A percentile compares a stretch with the other conserved stretches of the same genome.
Evolutionary conservation across 805 yeast species (phyloP).

Genomic region (Candida morakotiae): DNA sequence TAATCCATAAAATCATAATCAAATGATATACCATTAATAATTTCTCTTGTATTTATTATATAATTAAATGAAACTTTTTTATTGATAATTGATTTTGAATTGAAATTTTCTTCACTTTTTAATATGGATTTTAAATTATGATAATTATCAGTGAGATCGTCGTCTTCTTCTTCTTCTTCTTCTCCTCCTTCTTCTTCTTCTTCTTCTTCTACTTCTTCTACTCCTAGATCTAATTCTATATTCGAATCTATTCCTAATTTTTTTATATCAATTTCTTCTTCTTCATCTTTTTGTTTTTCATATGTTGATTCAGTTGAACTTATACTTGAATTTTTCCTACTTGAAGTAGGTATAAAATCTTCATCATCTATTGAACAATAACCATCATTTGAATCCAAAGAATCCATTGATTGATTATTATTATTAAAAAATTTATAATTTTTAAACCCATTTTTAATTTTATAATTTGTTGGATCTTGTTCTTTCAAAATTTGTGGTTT

Average conservation of each 20-base stretch:
- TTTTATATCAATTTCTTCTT: constrained; percentile 2
- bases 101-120: not conserved
- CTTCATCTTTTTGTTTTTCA: not conserved
- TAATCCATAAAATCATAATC: constrained; percentile 43
- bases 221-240: no score
- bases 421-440: constrained; percentile 7
- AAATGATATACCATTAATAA: constrained; percentile 38
- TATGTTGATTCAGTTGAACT: constrained; percentile 6
- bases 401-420: constrained; percentile 8
- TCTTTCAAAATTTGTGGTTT: constrained; percentile 1
- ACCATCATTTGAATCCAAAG: constrained; percentile 9
- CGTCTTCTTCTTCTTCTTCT: constrained; percentile 2
- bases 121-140: constrained; percentile 8
- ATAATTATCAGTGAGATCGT: constrained; percentile 1
- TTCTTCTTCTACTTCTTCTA: not conserved
- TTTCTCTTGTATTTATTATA: constrained; percentile 42
- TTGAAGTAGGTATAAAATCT: constrained; percentile 2
- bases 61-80: constrained; percentile 39
- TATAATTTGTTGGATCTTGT: not conserved
- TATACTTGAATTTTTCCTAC: constrained; percentile 7
- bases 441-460: not conserved
- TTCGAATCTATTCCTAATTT: no score
- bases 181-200: not conserved
- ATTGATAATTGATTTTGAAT: not conserved
- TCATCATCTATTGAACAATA: constrained; percentile 8